These are phyloP conservation scores for Asterionellopsis glacialis DNA, from an alignment of 108 stramenopile species.

Conservation along the genomic window DNA sequence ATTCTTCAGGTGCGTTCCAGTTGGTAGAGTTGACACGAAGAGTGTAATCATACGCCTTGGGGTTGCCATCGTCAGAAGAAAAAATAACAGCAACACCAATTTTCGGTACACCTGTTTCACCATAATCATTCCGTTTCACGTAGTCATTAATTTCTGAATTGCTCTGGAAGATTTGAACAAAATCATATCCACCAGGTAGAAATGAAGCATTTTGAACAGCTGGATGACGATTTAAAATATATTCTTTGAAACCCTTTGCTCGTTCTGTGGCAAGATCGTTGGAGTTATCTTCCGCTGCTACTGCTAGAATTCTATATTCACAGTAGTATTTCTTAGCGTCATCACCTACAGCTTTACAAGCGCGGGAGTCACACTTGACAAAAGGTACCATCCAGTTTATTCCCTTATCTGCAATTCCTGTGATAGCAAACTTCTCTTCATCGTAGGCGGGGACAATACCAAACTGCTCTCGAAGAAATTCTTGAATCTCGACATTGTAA, in stretches of 20 bases:
- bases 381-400: conserved; percentile 70
- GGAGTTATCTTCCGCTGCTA: conserved; percentile 20
- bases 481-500: too few relatives aligned
- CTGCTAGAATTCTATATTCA: conserved; percentile 48
- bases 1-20: conserved; percentile 52
- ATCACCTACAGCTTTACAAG: conserved; percentile 46
- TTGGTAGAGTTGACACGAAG: conserved; percentile 74
- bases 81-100: conserved; percentile 63
- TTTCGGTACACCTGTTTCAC: conserved; percentile 36
- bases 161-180: conserved; percentile 33
- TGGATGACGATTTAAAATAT: conserved; percentile 44
- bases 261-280: conserved; percentile 9
- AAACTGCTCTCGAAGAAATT: too few relatives aligned
- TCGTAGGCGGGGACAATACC: too few relatives aligned
- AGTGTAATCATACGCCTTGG: conserved; percentile 46
- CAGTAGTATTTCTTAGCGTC: conserved; percentile 55
- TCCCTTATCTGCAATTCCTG: conserved; percentile 19
- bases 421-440: conserved; percentile 8
- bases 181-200: neutral
- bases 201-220: too few relatives aligned
- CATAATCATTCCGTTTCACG: conserved; percentile 44
- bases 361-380: conserved; percentile 61
- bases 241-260: conserved; percentile 47
- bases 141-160: conserved; percentile 46
- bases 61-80: conserved; percentile 10